Evolutionary conservation across 768 basidiomycete species (phyloP).

Genomic region (Lentinula detonsa): DNA sequence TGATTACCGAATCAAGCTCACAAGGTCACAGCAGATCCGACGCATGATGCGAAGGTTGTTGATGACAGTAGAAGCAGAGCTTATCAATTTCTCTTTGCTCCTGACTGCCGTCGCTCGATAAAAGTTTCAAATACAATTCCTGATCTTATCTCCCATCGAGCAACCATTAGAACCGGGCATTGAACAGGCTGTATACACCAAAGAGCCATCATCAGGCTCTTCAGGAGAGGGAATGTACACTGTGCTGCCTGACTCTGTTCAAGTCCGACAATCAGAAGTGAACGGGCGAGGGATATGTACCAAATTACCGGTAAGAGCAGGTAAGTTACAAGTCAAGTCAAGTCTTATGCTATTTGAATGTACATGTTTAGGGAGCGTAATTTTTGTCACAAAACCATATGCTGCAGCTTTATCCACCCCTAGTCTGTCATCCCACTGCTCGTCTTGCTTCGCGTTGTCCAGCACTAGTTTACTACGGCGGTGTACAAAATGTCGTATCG

Average conservation of each 20-base stretch:
- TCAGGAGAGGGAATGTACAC: constrained; percentile 15
- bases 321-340: background rate
- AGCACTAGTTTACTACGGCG: constrained; percentile 42
- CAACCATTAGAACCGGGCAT: constrained; percentile 13
- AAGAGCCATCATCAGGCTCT: background rate
- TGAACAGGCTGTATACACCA: background rate
- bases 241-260: constrained; percentile 32
- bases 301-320: constrained; percentile 13
- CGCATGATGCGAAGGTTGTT: too few species aligned
- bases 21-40: too few species aligned
- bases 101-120: too few species aligned
- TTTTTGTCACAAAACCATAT: constrained; percentile 56
- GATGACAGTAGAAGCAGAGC: too few species aligned
- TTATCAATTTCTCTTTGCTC: too few species aligned
- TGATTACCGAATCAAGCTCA: too few species aligned
- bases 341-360: background rate
- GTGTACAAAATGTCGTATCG: constrained; percentile 65
- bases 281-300: constrained; percentile 45
- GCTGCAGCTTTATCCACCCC: constrained; percentile 59
- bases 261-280: constrained; percentile 26
- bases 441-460: constrained; percentile 50
- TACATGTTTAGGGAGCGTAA: constrained; percentile 41
- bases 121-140: too few species aligned
- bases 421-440: constrained; percentile 60
- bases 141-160: constrained; percentile 10